Conservation (phyloP, 1,139 yeast species). For the Hanseniaspora gamundiae region DNA sequence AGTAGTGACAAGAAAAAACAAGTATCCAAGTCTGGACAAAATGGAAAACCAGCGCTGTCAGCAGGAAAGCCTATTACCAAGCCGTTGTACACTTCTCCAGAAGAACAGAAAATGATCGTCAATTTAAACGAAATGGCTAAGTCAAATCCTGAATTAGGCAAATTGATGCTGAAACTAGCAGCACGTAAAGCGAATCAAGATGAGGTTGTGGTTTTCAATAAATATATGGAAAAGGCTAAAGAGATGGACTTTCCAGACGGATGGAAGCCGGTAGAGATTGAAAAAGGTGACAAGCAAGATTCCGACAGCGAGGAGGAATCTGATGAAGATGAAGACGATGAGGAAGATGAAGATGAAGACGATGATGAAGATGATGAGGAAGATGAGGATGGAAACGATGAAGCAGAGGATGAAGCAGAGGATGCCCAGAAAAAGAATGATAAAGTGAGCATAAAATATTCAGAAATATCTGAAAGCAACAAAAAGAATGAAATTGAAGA, state of each 20-base stretch:
- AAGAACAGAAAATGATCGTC: slow-evolving; percentile 68
- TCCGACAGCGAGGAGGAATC: slow-evolving; percentile 5
- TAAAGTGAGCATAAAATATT: slow-evolving; percentile 12
- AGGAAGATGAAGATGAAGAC: background rate
- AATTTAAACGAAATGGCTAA: slow-evolving; percentile 76
- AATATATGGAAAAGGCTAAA: slow-evolving; percentile 63
- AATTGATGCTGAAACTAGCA: slow-evolving; percentile 74
- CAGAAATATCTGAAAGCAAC: slow-evolving; percentile 12
- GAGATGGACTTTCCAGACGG: slow-evolving; percentile 50
- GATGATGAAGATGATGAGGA: slow-evolving; percentile 8
- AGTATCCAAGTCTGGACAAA: slow-evolving; percentile 8
- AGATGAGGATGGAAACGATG: slow-evolving; percentile 9
- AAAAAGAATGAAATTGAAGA: slow-evolving; percentile 7
- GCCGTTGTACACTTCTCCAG: slow-evolving; percentile 36
- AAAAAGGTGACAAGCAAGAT: slow-evolving; percentile 6
- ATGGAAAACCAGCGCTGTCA: no score
- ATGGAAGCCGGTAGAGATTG: slow-evolving; percentile 20
- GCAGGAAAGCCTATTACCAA: no score
- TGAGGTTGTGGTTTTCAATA: slow-evolving; percentile 67
- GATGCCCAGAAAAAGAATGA: no score
- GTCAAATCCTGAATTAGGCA: slow-evolving; percentile 50
- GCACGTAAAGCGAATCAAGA: slow-evolving; percentile 60
- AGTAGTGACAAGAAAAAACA: no score
- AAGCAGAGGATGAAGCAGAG: slow-evolving; percentile 11
- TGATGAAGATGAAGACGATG: slow-evolving; percentile 3